phyloP scores from a whole-genome alignment of 805 yeast genomes.

The Yarrowia deformans region DNA sequence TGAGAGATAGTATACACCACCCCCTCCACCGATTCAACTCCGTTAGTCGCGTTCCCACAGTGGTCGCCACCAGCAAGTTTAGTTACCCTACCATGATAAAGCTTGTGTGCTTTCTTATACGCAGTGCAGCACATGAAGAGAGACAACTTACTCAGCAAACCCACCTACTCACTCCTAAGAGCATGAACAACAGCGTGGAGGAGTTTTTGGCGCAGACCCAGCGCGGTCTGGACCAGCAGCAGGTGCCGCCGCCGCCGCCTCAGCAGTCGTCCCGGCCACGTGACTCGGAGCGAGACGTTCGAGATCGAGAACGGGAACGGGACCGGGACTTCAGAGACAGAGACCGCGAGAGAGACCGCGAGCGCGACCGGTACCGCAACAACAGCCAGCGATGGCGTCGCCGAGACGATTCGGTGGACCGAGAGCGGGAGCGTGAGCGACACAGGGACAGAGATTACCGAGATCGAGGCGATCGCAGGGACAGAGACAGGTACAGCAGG shows the following conservation, averaged over 20 bases:
- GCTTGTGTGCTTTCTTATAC: neutral
- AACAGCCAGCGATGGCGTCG: slow-evolving; percentile 27
- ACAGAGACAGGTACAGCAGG: slow-evolving; percentile 4
- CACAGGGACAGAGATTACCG: slow-evolving; percentile 37
- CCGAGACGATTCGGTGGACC: slow-evolving; percentile 26
- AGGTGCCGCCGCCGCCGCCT: too few relatives aligned
- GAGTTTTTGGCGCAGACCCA: slow-evolving; percentile 35
- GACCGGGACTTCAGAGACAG: slow-evolving; percentile 33
- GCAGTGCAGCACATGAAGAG: too few relatives aligned
- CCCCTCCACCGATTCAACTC: too few relatives aligned
- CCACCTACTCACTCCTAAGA: neutral
- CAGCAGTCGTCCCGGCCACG: neutral
- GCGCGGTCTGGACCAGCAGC: slow-evolving; percentile 19
- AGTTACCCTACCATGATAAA: slow-evolving; percentile 29
- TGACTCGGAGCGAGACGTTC: slow-evolving; percentile 14
- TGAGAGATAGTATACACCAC: too few relatives aligned
- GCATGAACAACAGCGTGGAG: slow-evolving; percentile 37
- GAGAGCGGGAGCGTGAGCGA: slow-evolving; percentile 24
- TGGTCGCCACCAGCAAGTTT: too few relatives aligned
- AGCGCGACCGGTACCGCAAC: slow-evolving; percentile 13
- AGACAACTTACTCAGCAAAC: slow-evolving; percentile 6
- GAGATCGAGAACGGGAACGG: slow-evolving; percentile 34
- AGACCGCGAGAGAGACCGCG: slow-evolving; percentile 18
- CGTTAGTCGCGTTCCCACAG: too few relatives aligned
- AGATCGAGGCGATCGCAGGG: slow-evolving; percentile 40